Percentiles rank a stretch among this genome's conserved stretches.
Evolutionary conservation across 306 rosid species (phyloP).

Genomic region (Lithocarpus polystachyus): DNA sequence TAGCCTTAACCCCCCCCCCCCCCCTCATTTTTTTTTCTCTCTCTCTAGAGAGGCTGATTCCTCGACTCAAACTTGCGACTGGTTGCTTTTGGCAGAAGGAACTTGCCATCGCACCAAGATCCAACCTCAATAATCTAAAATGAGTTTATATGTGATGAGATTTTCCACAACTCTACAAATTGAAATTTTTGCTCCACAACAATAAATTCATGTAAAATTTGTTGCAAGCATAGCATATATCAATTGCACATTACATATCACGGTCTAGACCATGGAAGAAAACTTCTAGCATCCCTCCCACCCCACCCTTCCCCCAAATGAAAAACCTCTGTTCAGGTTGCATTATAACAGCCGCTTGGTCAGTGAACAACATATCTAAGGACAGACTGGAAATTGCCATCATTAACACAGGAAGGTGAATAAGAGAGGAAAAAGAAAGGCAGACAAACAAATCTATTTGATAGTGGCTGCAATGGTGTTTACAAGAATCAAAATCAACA

Average conservation of each 20-base stretch:
- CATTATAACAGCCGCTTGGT: background rate
- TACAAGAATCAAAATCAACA: conserved; percentile 21
- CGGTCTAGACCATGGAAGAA: background rate
- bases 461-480: conserved; percentile 9
- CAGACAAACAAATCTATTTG: background rate
- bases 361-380: background rate
- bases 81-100: no score
- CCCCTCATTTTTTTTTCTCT: no score
- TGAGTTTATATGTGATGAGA: background rate
- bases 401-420: background rate
- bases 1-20: no score
- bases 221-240: background rate
- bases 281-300: background rate
- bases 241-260: background rate
- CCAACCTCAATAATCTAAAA: background rate
- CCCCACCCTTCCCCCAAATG: background rate
- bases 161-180: background rate
- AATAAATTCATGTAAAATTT: background rate
- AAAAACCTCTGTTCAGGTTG: background rate
- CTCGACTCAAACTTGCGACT: no score
- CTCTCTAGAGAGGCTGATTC: no score
- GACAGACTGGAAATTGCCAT: background rate
- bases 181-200: background rate
- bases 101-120: no score
- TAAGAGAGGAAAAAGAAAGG: background rate